phyloP scores from a whole-genome alignment of 164 flowering plant genomes.

The Cinnamomum micranthum region DNA sequence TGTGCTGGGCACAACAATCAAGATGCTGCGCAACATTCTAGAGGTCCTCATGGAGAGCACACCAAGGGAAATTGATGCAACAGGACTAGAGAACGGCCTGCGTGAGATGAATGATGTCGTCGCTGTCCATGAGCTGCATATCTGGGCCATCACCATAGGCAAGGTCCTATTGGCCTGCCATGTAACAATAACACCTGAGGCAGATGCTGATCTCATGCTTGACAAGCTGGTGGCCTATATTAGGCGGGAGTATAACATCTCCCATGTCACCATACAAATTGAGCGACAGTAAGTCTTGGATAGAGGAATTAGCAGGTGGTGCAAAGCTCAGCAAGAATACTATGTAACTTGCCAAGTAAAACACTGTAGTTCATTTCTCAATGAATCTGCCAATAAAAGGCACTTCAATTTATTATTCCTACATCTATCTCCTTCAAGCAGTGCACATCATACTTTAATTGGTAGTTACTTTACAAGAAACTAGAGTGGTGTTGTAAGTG shows the following conservation, averaged over 20 bases:
- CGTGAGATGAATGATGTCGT: conserved; percentile 82
- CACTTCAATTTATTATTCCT: no score
- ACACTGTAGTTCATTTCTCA: no score
- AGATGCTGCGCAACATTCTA: conserved; percentile 63
- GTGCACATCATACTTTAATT: no score
- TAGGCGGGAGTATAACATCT: conserved; percentile 68
- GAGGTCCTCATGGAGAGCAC: conserved; percentile 95
- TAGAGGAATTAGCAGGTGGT: background rate
- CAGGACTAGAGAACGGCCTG: conserved; percentile 68
- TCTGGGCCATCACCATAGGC: conserved; percentile 92
- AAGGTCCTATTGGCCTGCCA: conserved; percentile 80
- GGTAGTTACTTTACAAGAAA: no score
- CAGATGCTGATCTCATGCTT: conserved; percentile 67
- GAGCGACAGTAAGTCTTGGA: conserved; percentile 36
- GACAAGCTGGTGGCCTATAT: conserved; percentile 70
- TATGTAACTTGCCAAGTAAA: no score
- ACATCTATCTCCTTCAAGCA: no score
- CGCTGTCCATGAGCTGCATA: conserved; percentile 81
- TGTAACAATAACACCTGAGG: conserved; percentile 63
- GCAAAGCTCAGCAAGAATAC: no score
- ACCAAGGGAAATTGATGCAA: conserved; percentile 84
- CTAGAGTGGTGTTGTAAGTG: background rate
- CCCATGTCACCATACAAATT: conserved; percentile 84
- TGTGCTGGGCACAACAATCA: conserved; percentile 65
- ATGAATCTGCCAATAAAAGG: no score